Evolutionary conservation across 2,329 filamentous ascomycete species (phyloP).

Genomic region (Fusarium bulbicola): DNA sequence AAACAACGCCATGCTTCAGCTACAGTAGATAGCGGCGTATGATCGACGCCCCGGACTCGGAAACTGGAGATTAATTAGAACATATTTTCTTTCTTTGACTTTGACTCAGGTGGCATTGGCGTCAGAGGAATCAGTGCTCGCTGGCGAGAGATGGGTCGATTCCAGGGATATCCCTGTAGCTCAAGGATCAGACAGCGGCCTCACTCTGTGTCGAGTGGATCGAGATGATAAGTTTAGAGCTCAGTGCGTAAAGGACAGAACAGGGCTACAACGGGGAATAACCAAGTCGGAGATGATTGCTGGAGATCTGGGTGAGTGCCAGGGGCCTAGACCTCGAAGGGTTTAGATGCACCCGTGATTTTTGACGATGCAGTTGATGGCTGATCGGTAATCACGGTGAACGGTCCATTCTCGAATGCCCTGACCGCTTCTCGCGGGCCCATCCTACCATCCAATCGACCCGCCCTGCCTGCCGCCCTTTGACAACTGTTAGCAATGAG

Average conservation of each 20-base stretch:
- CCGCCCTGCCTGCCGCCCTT: slow-evolving; percentile 1
- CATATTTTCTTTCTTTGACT: slow-evolving; percentile 7
- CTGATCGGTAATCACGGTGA: slow-evolving; percentile 32
- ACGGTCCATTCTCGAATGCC: slow-evolving; percentile 20
- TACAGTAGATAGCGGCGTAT: slow-evolving; percentile 39
- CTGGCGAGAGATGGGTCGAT: slow-evolving; percentile 33
- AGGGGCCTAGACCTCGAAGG: neutral
- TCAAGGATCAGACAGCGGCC: slow-evolving; percentile 24
- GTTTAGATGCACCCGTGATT: slow-evolving; percentile 35
- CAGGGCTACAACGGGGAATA: slow-evolving; percentile 19
- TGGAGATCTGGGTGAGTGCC: slow-evolving; percentile 27
- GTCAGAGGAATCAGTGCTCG: slow-evolving; percentile 38
- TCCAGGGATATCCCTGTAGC: slow-evolving; percentile 26
- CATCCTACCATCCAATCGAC: neutral
- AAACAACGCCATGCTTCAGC: slow-evolving; percentile 36
- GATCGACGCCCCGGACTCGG: slow-evolving; percentile 42
- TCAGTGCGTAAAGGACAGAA: slow-evolving; percentile 7
- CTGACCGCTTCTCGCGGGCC: slow-evolving; percentile 39
- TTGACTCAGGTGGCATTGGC: slow-evolving; percentile 30
- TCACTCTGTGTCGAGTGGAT: slow-evolving; percentile 35
- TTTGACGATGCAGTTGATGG: slow-evolving; percentile 21
- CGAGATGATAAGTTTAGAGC: slow-evolving; percentile 16
- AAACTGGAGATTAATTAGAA: slow-evolving; percentile 31
- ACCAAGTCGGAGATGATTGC: slow-evolving; percentile 4
- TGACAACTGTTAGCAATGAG: slow-evolving; percentile 37